Evolutionary conservation across 495 filamentous ascomycete genomes (phyloP).

Genomic region (Friedmanniomyces endolithicus): DNA sequence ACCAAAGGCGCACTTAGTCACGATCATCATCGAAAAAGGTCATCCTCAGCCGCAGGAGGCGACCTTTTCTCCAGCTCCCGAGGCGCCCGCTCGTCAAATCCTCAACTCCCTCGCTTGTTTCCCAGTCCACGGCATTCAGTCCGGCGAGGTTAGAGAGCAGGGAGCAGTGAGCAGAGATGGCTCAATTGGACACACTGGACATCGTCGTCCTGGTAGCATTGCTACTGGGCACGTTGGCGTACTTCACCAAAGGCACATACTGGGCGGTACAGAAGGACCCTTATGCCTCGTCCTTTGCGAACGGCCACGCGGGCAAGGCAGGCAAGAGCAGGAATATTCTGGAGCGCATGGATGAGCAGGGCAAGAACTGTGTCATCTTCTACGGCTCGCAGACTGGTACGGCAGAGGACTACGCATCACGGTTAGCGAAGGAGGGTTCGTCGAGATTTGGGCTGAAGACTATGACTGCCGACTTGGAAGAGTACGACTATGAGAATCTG

Average conservation of each 20-base stretch:
- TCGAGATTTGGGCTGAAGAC: conserved; percentile 94
- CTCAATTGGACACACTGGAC: conserved; percentile 92
- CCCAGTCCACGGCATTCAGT: no score
- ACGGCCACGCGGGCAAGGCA: conserved; percentile 55
- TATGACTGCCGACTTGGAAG: conserved; percentile 96
- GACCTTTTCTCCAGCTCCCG: no score
- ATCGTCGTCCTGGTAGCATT: conserved; percentile 76
- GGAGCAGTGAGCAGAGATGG: no score
- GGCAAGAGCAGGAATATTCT: conserved; percentile 84
- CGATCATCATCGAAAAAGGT: no score
- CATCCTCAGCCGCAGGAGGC: no score
- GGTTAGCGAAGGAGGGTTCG: conserved; percentile 91
- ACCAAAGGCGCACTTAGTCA: no score
- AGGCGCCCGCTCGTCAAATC: not conserved
- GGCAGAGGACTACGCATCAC: conserved; percentile 96
- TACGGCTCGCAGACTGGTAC: conserved; percentile 98
- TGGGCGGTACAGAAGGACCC: conserved; percentile 84
- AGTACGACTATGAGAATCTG: conserved; percentile 94
- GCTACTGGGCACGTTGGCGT: conserved; percentile 76
- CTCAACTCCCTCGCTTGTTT: not conserved
- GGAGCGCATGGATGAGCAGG: conserved; percentile 88
- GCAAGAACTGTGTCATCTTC: conserved; percentile 96
- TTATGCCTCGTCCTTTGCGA: conserved; percentile 62
- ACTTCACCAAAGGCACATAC: conserved; percentile 91
- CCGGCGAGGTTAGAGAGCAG: not conserved